Base-by-base conservation (phyloP, 2,329 filamentous ascomycete species). In the Chrysoporthe deuterocubensis region DNA sequence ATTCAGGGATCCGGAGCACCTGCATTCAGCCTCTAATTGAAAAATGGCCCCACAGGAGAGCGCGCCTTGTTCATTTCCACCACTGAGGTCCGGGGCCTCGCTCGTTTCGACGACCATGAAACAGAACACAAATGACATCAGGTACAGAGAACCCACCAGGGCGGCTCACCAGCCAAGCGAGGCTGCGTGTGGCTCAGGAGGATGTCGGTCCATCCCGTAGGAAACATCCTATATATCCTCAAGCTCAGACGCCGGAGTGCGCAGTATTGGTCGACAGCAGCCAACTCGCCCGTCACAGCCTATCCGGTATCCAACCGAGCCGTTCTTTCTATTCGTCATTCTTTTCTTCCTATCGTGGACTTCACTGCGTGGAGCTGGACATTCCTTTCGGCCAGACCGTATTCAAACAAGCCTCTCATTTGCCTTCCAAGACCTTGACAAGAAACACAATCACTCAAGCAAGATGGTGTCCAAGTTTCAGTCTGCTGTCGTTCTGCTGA, bases 331-430 rank as follows among this genome's bases (percentile, higher is more conserved):
- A 56, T 40, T 14, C 50, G 14, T 57, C 56, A 16, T 59, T 50
- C 44, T 65, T 65, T 40, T 48, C 18, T 40, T 59, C 18, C 21
- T 59, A 3, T 26, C 13, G 54, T 65, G 18, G 37, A 50, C 63
- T 65, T 65, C 63, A 65, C 63, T 65, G 63, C 18, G 63, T 65
- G 63, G 60, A 59, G 63, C 63, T 50, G 43, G 63, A 60, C 63
- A 57, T 57, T 44, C 48, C 46, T 52, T 52, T 16, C 59, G 14
- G 13, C 21, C n/a, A 48, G 14, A 46, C 26, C 16, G 9, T 65
- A 7, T 40, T 59, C 44, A 37, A 59, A 32, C 54, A 18, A 46
- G 11, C n/a, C 32, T 14, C 14, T 50, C 21, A 26, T 37, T 11
- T 44, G 4, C 8, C 43, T 37, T 42, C n/a, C 43, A 13, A 58